A percentile compares a stretch with the other conserved stretches of the same genome.
These are phyloP conservation scores for Phoma sp. DNA, from an alignment of 2,329 filamentous ascomycete species.

Conservation along the genomic window DNA sequence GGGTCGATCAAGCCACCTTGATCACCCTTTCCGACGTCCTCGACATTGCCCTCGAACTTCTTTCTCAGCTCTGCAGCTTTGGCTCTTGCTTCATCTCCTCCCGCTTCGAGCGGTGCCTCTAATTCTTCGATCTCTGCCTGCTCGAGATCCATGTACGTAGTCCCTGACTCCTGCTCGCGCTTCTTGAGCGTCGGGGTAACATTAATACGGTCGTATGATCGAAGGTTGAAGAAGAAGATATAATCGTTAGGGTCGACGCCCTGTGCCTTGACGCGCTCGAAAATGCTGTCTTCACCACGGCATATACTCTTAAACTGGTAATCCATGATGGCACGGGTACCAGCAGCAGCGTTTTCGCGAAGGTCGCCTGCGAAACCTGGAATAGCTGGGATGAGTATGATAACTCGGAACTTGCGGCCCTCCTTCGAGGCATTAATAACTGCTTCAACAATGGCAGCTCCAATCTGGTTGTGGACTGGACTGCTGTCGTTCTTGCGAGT, in stretches of 20 bases:
- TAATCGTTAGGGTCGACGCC: constrained; percentile 79
- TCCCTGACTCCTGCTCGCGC: constrained; percentile 79
- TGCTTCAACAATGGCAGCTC: constrained; percentile 87
- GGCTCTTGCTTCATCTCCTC: constrained; percentile 49
- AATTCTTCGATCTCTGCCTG: constrained; percentile 87
- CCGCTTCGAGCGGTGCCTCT: constrained; percentile 59
- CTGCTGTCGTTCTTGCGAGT: constrained; percentile 80
- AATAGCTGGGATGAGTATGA: constrained; percentile 87
- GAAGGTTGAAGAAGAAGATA: constrained; percentile 92
- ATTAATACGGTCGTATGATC: constrained; percentile 91
- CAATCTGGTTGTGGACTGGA: constrained; percentile 87
- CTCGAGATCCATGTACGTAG: constrained; percentile 86
- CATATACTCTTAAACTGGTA: constrained; percentile 98
- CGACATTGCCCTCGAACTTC: constrained; percentile 52
- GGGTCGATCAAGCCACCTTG: constrained; percentile 58
- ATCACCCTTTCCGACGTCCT: constrained; percentile 48
- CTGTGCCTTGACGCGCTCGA: constrained; percentile 73
- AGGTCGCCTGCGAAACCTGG: constrained; percentile 95
- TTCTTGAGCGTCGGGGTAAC: constrained; percentile 75
- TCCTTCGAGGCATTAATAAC: constrained; percentile 82
- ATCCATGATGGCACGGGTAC: constrained; percentile 93
- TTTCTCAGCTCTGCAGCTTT: constrained; percentile 54
- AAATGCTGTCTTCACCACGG: constrained; percentile 90
- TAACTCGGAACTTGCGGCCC: constrained; percentile 85
- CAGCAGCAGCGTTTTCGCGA: constrained; percentile 78